These are phyloP conservation scores for Pseudognaphalium luteoalbum DNA, from an alignment of 129 eudicot genomes.

Conservation along the genomic window DNA sequence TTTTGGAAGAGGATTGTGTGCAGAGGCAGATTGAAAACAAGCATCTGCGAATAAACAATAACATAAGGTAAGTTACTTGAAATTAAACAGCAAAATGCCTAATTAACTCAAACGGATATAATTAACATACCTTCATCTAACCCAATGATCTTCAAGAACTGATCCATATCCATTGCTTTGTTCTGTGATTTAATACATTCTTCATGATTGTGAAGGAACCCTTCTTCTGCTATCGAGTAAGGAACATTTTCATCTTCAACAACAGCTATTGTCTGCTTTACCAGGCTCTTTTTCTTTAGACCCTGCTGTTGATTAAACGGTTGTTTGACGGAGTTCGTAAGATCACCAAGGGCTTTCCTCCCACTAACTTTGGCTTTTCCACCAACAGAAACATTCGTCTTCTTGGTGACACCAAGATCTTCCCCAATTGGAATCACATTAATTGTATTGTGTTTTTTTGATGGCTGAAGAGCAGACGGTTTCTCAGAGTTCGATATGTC, in stretches of 20 bases:
- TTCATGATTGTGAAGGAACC: slow-evolving; percentile 67
- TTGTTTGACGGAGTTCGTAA: slow-evolving; percentile 60
- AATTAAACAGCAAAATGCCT: background rate
- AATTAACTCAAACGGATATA: background rate
- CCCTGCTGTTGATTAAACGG: slow-evolving; percentile 41
- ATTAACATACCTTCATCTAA: slow-evolving; percentile 40
- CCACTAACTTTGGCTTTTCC: slow-evolving; percentile 36
- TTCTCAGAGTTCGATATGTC: slow-evolving; percentile 74
- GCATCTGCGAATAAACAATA: slow-evolving; percentile 30
- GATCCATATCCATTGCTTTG: slow-evolving; percentile 32
- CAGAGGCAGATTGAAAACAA: slow-evolving; percentile 3
- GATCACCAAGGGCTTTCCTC: slow-evolving; percentile 72
- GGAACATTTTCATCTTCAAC: slow-evolving; percentile 33
- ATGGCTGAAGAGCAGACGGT: slow-evolving; percentile 48
- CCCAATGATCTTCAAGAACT: slow-evolving; percentile 54
- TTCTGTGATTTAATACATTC: slow-evolving; percentile 56
- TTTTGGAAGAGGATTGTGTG: background rate
- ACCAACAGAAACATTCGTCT: slow-evolving; percentile 21
- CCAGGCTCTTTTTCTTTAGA: slow-evolving; percentile 33
- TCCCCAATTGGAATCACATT: slow-evolving; percentile 52
- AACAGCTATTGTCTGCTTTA: slow-evolving; percentile 38
- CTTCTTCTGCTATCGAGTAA: slow-evolving; percentile 41
- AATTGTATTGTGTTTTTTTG: slow-evolving; percentile 43
- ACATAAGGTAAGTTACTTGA: background rate
- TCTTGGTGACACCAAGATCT: slow-evolving; percentile 42